phyloP scores from a whole-genome alignment of 2,329 filamentous ascomycete genomes.

The Fusarium lateritium region DNA sequence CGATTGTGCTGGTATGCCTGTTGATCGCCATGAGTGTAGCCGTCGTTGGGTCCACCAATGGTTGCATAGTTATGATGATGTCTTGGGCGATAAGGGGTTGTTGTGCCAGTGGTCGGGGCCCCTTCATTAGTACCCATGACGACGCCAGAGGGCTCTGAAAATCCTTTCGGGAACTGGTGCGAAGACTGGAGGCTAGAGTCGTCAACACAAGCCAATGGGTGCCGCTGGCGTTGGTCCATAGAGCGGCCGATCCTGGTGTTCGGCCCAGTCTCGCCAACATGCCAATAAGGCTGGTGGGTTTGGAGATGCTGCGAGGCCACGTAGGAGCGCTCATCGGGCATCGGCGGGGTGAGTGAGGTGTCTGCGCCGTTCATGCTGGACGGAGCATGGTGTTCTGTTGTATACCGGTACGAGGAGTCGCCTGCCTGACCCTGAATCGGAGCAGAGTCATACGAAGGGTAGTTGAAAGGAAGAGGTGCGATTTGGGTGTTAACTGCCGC shows the following conservation, averaged over 20 bases:
- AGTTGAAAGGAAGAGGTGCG: not conserved
- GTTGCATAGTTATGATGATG: conserved; percentile 10
- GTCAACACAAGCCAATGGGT: conserved; percentile 14
- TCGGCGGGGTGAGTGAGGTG: conserved; percentile 2
- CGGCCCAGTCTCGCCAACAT: conserved; percentile 20
- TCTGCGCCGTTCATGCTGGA: conserved; percentile 2
- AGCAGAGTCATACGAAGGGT: not conserved
- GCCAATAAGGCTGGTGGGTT: conserved; percentile 29
- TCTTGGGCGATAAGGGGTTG: not conserved
- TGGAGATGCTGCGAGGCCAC: conserved; percentile 11
- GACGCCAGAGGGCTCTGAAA: conserved; percentile 5
- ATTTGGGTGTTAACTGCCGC: conserved; percentile 7
- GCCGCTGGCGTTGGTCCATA: conserved; percentile 22
- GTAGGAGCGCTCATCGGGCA: conserved; percentile 1
- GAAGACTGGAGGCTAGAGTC: conserved; percentile 2
- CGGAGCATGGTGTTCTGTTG: conserved; percentile 4
- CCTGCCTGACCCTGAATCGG: conserved; percentile 9
- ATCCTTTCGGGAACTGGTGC: conserved; percentile 6
- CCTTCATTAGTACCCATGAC: conserved; percentile 3
- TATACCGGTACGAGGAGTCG: conserved; percentile 12
- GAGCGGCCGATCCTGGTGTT: conserved; percentile 30
- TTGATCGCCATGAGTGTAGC: conserved; percentile 3
- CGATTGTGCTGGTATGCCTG: conserved; percentile 9
- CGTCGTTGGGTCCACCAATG: not conserved
- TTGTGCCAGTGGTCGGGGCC: not conserved